A percentile compares a stretch with the other conserved stretches of the same genome.
Conservation (phyloP, 2,329 filamentous ascomycete species). For the Claviceps sp. region DNA sequence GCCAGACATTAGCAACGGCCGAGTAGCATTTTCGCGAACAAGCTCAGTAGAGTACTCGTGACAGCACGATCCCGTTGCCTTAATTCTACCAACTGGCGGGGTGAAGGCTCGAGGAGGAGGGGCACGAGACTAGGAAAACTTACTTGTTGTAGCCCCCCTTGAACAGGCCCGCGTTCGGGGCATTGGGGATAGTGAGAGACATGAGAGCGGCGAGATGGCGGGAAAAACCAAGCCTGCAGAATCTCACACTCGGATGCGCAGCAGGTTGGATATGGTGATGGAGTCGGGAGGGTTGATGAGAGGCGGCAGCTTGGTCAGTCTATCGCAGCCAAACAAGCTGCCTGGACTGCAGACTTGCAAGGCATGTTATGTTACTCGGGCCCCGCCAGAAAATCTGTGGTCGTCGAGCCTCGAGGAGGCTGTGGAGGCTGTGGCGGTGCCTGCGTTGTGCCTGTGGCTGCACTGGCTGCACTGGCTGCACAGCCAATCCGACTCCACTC, state of each 20-base stretch:
- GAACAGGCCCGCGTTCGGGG: conserved; percentile 87
- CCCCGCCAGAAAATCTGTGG: too few species aligned
- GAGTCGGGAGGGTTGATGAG: not conserved
- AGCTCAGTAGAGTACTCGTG: too few species aligned
- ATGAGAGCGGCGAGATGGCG: conserved; percentile 34
- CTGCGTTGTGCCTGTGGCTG: not conserved
- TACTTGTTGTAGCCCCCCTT: conserved; percentile 96
- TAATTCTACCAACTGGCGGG: not conserved
- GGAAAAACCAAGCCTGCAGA: conserved; percentile 9
- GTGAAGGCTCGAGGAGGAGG: conserved; percentile 2
- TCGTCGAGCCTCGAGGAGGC: too few species aligned
- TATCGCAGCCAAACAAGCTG: not conserved
- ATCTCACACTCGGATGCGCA: conserved; percentile 5
- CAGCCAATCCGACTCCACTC: not conserved
- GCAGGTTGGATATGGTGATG: not conserved
- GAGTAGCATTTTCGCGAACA: too few species aligned
- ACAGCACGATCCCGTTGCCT: too few species aligned
- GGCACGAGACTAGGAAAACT: conserved; percentile 20
- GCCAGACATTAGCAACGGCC: not conserved
- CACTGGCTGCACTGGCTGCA: not conserved
- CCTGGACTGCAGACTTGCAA: not conserved
- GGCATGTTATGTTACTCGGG: too few species aligned
- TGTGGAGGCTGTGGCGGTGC: not conserved
- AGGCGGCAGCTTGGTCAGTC: not conserved
- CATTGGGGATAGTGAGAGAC: conserved; percentile 92